These are phyloP conservation scores for Spathaspora sp. DNA, from an alignment of 805 yeast species.

Conservation along the genomic window DNA sequence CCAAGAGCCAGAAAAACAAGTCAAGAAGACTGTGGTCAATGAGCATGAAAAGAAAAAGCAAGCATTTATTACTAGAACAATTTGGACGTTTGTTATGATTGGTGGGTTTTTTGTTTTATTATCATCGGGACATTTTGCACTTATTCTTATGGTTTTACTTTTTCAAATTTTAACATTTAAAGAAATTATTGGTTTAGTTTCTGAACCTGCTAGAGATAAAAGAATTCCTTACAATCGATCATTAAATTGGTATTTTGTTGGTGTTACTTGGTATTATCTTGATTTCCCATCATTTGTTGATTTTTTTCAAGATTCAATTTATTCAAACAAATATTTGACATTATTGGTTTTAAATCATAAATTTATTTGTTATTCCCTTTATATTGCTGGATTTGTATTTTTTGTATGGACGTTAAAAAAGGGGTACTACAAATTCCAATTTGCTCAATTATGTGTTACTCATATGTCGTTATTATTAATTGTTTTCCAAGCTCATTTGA, in stretches of 20 bases:
- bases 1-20: neutral
- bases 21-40: constrained; percentile 15
- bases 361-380: constrained; percentile 78
- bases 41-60: constrained; percentile 68
- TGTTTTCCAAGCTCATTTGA: constrained; percentile 90
- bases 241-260: constrained; percentile 89
- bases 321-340: constrained; percentile 49
- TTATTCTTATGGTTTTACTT: constrained; percentile 64
- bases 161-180: constrained; percentile 83
- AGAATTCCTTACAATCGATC: constrained; percentile 77
- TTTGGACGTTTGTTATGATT: constrained; percentile 94
- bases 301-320: constrained; percentile 55
- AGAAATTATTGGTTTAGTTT: constrained; percentile 83
- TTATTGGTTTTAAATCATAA: constrained; percentile 74
- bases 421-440: constrained; percentile 87
- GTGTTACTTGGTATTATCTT: constrained; percentile 82
- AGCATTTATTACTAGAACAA: constrained; percentile 80
- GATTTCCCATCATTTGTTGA: constrained; percentile 81
- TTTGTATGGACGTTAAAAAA: constrained; percentile 87
- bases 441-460: constrained; percentile 88
- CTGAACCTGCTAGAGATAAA: constrained; percentile 79
- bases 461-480: constrained; percentile 90
- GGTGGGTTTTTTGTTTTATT: constrained; percentile 63
- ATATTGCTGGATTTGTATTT: constrained; percentile 82
- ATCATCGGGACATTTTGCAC: constrained; percentile 81